phyloP scores from a whole-genome alignment of 805 yeast genomes.

The Cyberlindnera mycetangii region DNA sequence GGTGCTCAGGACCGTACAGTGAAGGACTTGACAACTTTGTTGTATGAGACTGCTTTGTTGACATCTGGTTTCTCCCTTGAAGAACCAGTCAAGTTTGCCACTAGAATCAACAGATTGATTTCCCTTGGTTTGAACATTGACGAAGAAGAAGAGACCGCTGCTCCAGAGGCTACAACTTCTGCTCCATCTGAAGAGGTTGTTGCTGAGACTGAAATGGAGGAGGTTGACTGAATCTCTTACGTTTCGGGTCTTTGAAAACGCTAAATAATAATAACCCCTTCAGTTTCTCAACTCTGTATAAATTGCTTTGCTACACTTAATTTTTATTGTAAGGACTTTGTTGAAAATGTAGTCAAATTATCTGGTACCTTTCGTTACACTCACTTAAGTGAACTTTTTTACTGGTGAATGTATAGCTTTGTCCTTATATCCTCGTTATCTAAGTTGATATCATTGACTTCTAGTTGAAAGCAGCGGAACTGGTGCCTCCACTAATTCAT shows the following conservation, averaged over 20 bases:
- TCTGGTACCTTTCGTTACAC: too few relatives aligned
- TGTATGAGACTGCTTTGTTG: constrained; percentile 96
- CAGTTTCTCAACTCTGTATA: constrained; percentile 2
- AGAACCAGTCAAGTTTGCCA: constrained; percentile 96
- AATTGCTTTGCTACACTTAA: background rate
- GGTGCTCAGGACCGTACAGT: constrained; percentile 99
- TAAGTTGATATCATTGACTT: too few relatives aligned
- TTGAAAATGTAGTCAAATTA: too few relatives aligned
- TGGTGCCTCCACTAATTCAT: too few relatives aligned
- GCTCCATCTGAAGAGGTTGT: constrained; percentile 51
- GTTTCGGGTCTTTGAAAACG: background rate
- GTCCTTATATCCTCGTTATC: too few relatives aligned
- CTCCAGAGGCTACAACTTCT: constrained; percentile 68
- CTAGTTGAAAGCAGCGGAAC: too few relatives aligned
- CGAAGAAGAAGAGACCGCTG: constrained; percentile 66
- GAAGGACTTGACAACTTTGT: constrained; percentile 92
- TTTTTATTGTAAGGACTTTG: background rate
- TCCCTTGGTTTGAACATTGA: constrained; percentile 98
- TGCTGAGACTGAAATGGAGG: constrained; percentile 97
- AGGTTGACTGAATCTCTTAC: constrained; percentile 83
- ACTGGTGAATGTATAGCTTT: too few relatives aligned
- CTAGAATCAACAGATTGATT: constrained; percentile 97
- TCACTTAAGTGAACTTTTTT: too few relatives aligned
- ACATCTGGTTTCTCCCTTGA: constrained; percentile 99
- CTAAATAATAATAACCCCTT: background rate